Evolutionary conservation across 129 eudicot species (phyloP).

Genomic region (Helianthus tuberosus): DNA sequence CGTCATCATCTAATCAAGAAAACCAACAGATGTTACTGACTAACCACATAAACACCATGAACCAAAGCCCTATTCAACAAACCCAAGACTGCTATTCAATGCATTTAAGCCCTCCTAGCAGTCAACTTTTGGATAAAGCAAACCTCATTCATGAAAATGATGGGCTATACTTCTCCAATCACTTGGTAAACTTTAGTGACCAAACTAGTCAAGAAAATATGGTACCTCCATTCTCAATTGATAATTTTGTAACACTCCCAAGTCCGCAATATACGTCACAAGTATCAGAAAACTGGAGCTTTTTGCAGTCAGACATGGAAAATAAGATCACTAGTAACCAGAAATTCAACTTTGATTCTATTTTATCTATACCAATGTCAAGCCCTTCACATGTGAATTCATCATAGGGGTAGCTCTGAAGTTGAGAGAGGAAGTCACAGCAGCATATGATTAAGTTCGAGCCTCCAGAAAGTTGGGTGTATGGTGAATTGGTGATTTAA

Average conservation of each 20-base stretch:
- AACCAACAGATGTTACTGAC: slow-evolving; percentile 37
- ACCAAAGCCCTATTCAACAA: slow-evolving; percentile 40
- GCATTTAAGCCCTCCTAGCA: slow-evolving; percentile 18
- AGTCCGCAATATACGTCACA: slow-evolving; percentile 29
- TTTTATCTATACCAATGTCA: slow-evolving; percentile 53
- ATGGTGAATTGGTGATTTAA: slow-evolving; percentile 75
- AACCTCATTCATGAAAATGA: slow-evolving; percentile 4
- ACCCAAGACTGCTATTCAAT: slow-evolving; percentile 28
- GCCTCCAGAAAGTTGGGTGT: slow-evolving; percentile 63
- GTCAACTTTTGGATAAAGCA: slow-evolving; percentile 29
- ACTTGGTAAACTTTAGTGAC: slow-evolving; percentile 21
- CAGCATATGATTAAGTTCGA: slow-evolving; percentile 63
- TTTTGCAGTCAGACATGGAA: slow-evolving; percentile 34
- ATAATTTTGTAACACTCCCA: slow-evolving; percentile 20
- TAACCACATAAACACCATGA: slow-evolving; percentile 34
- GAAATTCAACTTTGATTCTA: slow-evolving; percentile 51
- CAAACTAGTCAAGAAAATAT: slow-evolving; percentile 31
- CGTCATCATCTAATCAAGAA: slow-evolving; percentile 32
- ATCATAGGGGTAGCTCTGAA: slow-evolving; percentile 51
- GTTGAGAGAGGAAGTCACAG: slow-evolving; percentile 66
- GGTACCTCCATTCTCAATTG: slow-evolving; percentile 18
- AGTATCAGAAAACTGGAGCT: slow-evolving; percentile 45
- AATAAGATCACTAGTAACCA: not conserved
- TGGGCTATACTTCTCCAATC: slow-evolving; percentile 28
- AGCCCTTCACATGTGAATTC: slow-evolving; percentile 52